A percentile compares a stretch with the other conserved stretches of the same genome.
phyloP scores from a whole-genome alignment of 2,329 filamentous ascomycete species.

The Neofusicoccum kwambonambiense region DNA sequence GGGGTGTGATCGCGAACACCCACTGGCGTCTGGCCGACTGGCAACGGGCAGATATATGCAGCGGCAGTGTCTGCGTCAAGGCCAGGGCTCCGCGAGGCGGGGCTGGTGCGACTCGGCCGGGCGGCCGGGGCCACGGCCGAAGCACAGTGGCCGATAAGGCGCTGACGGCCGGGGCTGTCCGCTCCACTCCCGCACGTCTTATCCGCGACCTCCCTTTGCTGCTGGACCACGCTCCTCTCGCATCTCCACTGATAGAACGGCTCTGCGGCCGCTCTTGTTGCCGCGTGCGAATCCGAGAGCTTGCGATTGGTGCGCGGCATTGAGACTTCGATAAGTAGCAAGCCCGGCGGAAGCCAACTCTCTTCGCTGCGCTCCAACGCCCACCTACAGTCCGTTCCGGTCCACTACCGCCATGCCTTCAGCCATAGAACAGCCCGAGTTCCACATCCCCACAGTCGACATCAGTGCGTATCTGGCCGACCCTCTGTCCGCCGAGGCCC shows the following conservation, averaged over 20 bases:
- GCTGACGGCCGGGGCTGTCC: constrained; percentile 5
- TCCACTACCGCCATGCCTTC: background rate
- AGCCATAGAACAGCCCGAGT: background rate
- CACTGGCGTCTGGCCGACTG: too few relatives aligned
- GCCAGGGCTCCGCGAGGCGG: background rate
- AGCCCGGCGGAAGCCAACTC: too few relatives aligned
- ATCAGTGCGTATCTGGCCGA: constrained; percentile 2
- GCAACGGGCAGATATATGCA: too few relatives aligned
- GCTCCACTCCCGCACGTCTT: background rate
- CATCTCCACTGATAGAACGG: too few relatives aligned
- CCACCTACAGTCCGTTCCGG: too few relatives aligned
- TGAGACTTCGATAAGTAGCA: background rate
- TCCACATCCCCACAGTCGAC: constrained; percentile 11
- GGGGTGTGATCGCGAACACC: too few relatives aligned
- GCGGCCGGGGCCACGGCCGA: background rate
- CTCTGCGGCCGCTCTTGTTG: too few relatives aligned
- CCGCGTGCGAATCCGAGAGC: background rate
- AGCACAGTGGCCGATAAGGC: background rate
- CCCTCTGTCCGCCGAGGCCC: background rate
- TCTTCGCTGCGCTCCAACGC: background rate
- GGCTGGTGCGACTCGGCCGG: background rate
- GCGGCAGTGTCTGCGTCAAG: too few relatives aligned
- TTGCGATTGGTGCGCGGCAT: background rate
- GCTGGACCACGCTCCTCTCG: too few relatives aligned
- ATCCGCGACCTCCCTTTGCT: background rate